Percentiles rank a stretch among this genome's conserved stretches.
phyloP scores from a whole-genome alignment of 1,139 yeast genomes.

The Candida neerlandica region DNA sequence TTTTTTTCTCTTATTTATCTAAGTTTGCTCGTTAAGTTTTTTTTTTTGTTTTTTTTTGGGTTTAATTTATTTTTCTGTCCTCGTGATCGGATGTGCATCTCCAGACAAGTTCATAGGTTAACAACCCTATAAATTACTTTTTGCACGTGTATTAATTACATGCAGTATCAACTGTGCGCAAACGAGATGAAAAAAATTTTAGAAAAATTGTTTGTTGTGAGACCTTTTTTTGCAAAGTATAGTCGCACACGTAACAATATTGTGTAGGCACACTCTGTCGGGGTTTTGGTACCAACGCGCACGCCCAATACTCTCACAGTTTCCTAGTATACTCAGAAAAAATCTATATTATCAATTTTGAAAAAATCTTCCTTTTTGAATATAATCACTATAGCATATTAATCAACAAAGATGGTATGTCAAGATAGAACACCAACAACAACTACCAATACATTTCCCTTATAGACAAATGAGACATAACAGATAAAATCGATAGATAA shows the following conservation, averaged over 20 bases:
- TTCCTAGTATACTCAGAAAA: constrained; percentile 7
- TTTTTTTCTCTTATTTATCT: background rate
- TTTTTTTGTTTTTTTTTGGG: background rate
- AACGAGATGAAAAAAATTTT: background rate
- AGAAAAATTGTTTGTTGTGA: background rate
- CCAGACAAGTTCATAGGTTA: background rate
- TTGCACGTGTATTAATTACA: constrained; percentile 1
- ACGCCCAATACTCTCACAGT: background rate
- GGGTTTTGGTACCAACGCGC: background rate
- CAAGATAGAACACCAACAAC: constrained; percentile 5
- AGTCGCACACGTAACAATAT: background rate
- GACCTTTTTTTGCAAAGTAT: background rate
- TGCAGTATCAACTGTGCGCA: background rate
- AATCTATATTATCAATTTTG: constrained; percentile 5
- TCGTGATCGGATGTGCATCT: background rate
- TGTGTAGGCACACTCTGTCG: background rate
- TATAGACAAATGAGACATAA: background rate
- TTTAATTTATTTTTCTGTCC: background rate
- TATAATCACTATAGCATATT: constrained; percentile 10
- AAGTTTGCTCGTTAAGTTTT: background rate
- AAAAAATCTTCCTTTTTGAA: constrained; percentile 7
- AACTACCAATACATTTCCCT: background rate
- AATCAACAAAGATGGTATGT: constrained; percentile 45
- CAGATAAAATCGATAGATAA: too few relatives aligned
- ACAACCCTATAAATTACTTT: background rate